These are phyloP conservation scores for Tuber brumale DNA, from an alignment of 495 filamentous ascomycete species.

Conservation along the genomic window DNA sequence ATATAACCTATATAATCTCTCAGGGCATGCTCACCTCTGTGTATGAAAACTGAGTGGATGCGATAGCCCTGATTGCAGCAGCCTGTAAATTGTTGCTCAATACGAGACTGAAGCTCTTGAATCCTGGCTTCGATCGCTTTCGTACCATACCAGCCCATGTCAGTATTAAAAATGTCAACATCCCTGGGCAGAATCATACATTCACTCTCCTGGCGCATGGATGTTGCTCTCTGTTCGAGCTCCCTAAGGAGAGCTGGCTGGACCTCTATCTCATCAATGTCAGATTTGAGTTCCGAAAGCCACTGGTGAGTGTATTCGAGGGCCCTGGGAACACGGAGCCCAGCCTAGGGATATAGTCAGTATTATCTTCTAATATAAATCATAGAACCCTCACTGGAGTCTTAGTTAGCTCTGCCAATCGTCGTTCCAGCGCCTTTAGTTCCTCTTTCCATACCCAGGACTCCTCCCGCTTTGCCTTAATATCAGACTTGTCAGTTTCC, in stretches of 20 bases:
- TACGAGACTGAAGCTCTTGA: conserved; percentile 48
- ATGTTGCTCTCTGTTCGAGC: conserved; percentile 25
- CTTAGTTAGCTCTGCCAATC: conserved; percentile 48
- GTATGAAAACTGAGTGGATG: conserved; percentile 89
- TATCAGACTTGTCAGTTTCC: conserved; percentile 53
- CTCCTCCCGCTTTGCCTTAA: conserved; percentile 58
- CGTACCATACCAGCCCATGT: conserved; percentile 1
- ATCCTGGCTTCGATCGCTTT: conserved; percentile 48
- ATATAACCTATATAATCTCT: conserved; percentile 7
- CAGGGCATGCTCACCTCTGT: conserved; percentile 53
- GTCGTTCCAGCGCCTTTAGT: conserved; percentile 52
- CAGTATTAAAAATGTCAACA: background rate
- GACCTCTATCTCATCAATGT: conserved; percentile 35
- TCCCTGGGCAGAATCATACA: conserved; percentile 11
- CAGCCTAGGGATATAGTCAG: conserved; percentile 39
- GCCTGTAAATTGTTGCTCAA: conserved; percentile 58
- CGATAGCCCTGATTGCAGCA: conserved; percentile 61
- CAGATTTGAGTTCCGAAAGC: conserved; percentile 28
- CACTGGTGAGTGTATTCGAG: conserved; percentile 35
- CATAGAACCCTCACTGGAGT: conserved; percentile 45
- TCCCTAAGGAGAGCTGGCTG: conserved; percentile 17
- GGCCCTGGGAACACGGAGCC: conserved; percentile 30
- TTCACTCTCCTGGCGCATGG: conserved; percentile 26
- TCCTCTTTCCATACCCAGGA: conserved; percentile 68
- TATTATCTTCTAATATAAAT: background rate